These are phyloP conservation scores for Globisporangium mamillatum DNA, from an alignment of 352 stramenopile genomes.

Conservation along the genomic window DNA sequence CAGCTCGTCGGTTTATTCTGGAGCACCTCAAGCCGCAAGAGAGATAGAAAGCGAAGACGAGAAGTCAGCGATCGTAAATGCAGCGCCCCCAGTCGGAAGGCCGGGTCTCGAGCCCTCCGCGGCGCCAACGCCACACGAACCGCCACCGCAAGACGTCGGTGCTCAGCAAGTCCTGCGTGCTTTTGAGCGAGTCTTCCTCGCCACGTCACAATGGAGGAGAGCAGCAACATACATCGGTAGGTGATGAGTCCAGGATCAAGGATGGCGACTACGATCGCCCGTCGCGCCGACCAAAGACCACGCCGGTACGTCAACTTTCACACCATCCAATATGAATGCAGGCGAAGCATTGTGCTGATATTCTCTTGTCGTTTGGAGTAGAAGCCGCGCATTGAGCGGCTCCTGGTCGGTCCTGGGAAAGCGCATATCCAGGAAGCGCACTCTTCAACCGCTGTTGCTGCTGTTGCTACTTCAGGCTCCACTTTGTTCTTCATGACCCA, in stretches of 20 bases:
- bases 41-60: neutral
- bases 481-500: conserved; percentile 40
- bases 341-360: neutral
- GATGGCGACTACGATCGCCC: neutral
- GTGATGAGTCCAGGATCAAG: neutral
- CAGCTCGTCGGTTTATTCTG: neutral
- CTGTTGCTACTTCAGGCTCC: neutral
- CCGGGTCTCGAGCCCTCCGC: neutral
- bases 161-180: conserved; percentile 18
- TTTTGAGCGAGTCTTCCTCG: conserved; percentile 8
- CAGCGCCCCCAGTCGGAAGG: conserved; percentile 15
- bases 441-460: neutral
- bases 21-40: neutral
- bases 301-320: conserved; percentile 22
- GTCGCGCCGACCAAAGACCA: conserved; percentile 34
- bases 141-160: conserved; percentile 7
- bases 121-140: neutral
- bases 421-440: conserved; percentile 14
- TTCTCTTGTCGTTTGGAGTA: conserved; percentile 6
- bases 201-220: neutral
- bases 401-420: conserved; percentile 30
- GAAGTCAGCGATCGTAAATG: neutral
- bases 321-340: too few species aligned
- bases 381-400: conserved; percentile 42
- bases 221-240: neutral